Percentiles rank a stretch among this genome's conserved stretches.
Conservation (phyloP, 2,329 filamentous ascomycete species). For the Paramyrothecium sp. region DNA sequence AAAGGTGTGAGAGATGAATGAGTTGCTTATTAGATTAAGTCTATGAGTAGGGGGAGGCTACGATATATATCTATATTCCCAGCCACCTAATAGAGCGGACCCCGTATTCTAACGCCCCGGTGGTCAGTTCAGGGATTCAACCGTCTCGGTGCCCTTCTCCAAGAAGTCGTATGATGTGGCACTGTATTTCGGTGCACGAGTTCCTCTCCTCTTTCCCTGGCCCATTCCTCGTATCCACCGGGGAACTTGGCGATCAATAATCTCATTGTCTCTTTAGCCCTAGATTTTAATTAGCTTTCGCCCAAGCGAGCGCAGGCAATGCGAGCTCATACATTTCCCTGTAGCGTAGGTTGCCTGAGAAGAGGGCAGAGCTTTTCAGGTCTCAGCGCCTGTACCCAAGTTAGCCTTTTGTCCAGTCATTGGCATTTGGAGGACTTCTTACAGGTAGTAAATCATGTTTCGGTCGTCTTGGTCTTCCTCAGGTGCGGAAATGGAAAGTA, state of each 20-base stretch:
- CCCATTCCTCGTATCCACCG: neutral
- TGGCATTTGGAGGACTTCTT: neutral
- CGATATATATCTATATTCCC: too few relatives aligned
- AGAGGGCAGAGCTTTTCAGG: neutral
- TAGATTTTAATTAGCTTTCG: neutral
- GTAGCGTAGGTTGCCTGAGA: neutral
- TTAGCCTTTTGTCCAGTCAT: neutral
- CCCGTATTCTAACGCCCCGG: too few relatives aligned
- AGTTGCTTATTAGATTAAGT: too few relatives aligned
- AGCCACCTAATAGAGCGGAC: too few relatives aligned
- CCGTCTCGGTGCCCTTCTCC: neutral
- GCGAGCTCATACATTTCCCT: neutral
- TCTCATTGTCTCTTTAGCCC: neutral
- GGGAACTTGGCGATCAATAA: neutral
- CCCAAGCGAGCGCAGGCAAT: too few relatives aligned
- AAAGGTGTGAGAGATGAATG: too few relatives aligned
- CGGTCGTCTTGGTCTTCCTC: slow-evolving; percentile 1
- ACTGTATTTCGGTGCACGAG: neutral
- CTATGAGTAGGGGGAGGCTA: too few relatives aligned
- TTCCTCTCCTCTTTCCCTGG: neutral
- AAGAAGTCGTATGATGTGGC: neutral
- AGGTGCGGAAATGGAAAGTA: neutral
- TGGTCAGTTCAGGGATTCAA: too few relatives aligned
- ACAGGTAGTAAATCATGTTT: neutral
- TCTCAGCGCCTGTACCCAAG: neutral